Conservation (phyloP, 2,329 filamentous ascomycete species). For the Ophiostoma populinum region DNA sequence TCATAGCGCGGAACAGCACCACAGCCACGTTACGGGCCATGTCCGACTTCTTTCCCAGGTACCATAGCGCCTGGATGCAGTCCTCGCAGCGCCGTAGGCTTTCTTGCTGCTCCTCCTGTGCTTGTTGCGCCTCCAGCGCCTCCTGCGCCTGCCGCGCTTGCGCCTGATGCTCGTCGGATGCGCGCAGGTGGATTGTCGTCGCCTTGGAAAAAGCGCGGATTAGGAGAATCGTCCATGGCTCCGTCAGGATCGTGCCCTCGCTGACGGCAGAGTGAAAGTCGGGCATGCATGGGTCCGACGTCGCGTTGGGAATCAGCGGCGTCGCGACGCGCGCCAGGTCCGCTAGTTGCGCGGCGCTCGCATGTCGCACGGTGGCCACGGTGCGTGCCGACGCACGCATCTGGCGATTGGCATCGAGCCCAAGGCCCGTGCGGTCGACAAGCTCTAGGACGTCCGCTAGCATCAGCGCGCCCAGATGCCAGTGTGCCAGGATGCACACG, state of each 20-base stretch:
- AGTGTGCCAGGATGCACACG: constrained; percentile 37
- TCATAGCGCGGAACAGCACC: constrained; percentile 54
- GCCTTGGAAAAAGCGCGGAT: constrained; percentile 35
- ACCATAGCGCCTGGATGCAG: constrained; percentile 35
- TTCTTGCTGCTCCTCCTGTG: constrained; percentile 12
- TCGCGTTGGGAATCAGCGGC: constrained; percentile 8
- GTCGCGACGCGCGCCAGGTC: constrained; percentile 31
- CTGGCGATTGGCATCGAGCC: constrained; percentile 14
- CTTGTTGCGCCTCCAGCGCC: constrained; percentile 13
- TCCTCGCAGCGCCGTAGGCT: constrained; percentile 24
- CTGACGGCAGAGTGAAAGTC: constrained; percentile 36
- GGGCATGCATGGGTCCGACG: constrained; percentile 15
- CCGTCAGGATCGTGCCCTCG: constrained; percentile 37
- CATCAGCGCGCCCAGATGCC: constrained; percentile 37
- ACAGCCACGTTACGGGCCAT: constrained; percentile 24
- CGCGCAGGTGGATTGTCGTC: constrained; percentile 21
- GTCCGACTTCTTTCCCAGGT: constrained; percentile 37
- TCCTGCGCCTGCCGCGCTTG: constrained; percentile 20
- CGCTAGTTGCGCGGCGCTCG: constrained; percentile 27
- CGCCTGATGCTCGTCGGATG: constrained; percentile 16
- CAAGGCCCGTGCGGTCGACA: constrained; percentile 24
- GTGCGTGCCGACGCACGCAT: constrained; percentile 17
- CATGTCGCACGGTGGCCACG: constrained; percentile 22
- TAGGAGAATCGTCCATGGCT: constrained; percentile 41
- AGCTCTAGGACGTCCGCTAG: constrained; percentile 35